Conservation (phyloP, 306 rosid genomes). For the Mimosa pudica region DNA sequence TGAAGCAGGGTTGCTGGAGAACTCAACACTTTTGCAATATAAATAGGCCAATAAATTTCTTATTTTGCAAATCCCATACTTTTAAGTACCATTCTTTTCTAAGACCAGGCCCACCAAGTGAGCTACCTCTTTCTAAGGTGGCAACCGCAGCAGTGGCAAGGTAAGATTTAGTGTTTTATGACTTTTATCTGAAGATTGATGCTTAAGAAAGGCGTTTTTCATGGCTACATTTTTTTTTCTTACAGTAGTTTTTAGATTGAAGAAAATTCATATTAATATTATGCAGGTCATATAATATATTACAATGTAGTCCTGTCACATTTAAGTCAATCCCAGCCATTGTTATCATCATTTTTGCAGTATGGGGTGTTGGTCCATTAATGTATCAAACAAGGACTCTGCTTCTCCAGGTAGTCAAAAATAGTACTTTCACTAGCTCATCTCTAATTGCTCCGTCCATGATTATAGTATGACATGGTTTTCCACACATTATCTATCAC, state of each 20-base stretch:
- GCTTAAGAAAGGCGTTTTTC: too few relatives aligned
- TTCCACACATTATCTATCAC: slow-evolving; percentile 3
- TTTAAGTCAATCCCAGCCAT: slow-evolving; percentile 70
- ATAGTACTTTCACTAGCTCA: slow-evolving; percentile 1
- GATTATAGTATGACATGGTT: neutral
- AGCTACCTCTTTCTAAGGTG: slow-evolving; percentile 49
- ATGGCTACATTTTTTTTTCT: too few relatives aligned
- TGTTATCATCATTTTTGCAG: slow-evolving; percentile 65
- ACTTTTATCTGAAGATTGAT: neutral
- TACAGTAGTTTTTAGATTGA: neutral
- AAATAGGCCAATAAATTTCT: slow-evolving; percentile 46
- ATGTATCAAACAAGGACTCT: slow-evolving; percentile 59
- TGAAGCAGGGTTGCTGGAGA: slow-evolving; percentile 49
- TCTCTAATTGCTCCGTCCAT: slow-evolving; percentile 22
- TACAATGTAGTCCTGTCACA: slow-evolving; percentile 64
- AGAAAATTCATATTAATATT: slow-evolving; percentile 21
- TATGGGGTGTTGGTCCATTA: slow-evolving; percentile 87
- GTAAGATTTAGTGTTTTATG: slow-evolving; percentile 45
- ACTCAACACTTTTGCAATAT: slow-evolving; percentile 38
- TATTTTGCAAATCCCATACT: slow-evolving; percentile 52
- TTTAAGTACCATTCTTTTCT: slow-evolving; percentile 70
- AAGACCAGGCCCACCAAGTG: slow-evolving; percentile 48
- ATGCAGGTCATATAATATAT: slow-evolving; percentile 64
- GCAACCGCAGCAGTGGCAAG: slow-evolving; percentile 59
- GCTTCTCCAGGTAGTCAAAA: slow-evolving; percentile 52